Evolutionary conservation across 306 rosid species (phyloP).

Genomic region (Adenanthera pavonina): DNA sequence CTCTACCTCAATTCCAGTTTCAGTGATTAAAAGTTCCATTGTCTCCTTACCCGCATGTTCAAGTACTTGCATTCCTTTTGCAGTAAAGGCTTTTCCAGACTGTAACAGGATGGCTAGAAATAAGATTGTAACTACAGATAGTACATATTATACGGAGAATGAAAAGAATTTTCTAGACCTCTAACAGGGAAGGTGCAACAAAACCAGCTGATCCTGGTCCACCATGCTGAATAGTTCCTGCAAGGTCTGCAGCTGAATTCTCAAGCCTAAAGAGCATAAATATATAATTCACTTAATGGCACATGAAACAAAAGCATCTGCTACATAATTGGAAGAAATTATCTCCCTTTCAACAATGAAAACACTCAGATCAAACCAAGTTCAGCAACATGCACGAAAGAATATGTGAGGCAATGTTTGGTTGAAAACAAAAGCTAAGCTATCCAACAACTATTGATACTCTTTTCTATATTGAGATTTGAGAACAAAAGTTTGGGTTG

Average conservation of each 20-base stretch:
- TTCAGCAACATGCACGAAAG: neutral
- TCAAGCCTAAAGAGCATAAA: conserved; percentile 74
- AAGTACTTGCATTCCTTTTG: conserved; percentile 95
- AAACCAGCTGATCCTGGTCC: conserved; percentile 60
- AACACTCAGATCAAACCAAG: conserved; percentile 21
- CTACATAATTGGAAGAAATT: neutral
- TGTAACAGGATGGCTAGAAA: conserved; percentile 45
- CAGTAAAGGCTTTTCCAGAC: conserved; percentile 91
- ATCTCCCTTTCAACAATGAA: conserved; percentile 1
- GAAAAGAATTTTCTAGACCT: conserved; percentile 59
- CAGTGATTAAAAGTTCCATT: conserved; percentile 80
- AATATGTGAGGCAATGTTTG: conserved; percentile 18
- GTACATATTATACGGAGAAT: conserved; percentile 27
- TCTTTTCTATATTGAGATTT: too few relatives aligned
- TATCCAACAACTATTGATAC: neutral
- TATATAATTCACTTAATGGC: conserved; percentile 17
- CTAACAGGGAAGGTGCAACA: conserved; percentile 77
- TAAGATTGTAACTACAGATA: conserved; percentile 41
- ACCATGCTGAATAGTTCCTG: conserved; percentile 65
- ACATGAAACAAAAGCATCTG: neutral
- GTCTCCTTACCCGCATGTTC: conserved; percentile 94
- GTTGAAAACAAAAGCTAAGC: neutral
- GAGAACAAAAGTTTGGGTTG: too few relatives aligned
- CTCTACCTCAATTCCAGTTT: conserved; percentile 89
- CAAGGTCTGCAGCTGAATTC: conserved; percentile 79